These are phyloP conservation scores for Cucurbita argyrosperma DNA, from an alignment of 306 rosid species.

Conservation along the genomic window DNA sequence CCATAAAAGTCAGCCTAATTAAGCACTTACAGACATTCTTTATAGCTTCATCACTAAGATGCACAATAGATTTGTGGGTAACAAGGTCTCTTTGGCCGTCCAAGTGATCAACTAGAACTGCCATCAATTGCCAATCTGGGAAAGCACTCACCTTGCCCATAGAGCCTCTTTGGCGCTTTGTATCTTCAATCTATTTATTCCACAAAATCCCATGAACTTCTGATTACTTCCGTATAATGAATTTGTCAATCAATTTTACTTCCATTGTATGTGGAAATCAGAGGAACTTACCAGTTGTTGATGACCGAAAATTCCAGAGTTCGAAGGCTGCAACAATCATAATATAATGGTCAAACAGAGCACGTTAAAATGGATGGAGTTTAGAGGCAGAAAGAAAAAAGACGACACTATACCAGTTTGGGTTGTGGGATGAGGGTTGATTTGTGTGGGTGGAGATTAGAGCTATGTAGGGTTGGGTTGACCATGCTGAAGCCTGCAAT, in stretches of 20 bases:
- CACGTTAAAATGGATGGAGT: not conserved
- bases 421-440: constrained; percentile 12
- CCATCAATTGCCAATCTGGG: constrained; percentile 45
- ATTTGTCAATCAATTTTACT: not conserved
- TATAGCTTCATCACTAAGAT: constrained; percentile 61
- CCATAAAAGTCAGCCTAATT: not conserved
- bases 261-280: not conserved
- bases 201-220: not conserved
- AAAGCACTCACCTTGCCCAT: constrained; percentile 45
- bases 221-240: not conserved
- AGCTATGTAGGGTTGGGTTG: constrained; percentile 14
- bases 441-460: constrained; percentile 13
- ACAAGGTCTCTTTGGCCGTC: constrained; percentile 34
- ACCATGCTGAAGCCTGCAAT: constrained; percentile 23
- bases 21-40: constrained; percentile 64
- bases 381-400: not conserved
- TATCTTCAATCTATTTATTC: constrained; percentile 20
- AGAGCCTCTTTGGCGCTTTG: constrained; percentile 30
- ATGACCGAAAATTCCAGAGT: constrained; percentile 26
- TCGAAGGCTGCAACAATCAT: constrained; percentile 35
- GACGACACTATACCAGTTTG: constrained; percentile 10
- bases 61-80: constrained; percentile 30
- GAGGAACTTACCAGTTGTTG: constrained; percentile 22
- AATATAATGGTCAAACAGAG: not conserved
- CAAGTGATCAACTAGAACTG: constrained; percentile 35